Conservation (phyloP, 106 monocot species). For the Phalaenopsis aphrodite region DNA sequence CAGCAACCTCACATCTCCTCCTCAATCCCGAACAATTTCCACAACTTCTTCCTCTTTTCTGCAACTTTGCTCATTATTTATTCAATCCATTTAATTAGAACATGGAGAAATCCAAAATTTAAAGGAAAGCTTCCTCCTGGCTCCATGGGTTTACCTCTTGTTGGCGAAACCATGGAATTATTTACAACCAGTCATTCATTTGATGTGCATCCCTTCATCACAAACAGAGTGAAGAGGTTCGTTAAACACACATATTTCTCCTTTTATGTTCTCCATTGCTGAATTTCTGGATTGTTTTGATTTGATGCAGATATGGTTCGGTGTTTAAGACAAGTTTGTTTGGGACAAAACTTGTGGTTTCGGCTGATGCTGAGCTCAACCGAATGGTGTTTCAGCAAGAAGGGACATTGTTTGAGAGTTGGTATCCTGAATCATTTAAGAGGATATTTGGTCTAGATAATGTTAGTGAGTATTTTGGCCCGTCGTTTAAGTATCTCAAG, state of each 20-base stretch:
- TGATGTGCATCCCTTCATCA: slow-evolving; percentile 35
- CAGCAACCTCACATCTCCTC: background rate
- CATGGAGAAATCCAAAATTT: slow-evolving; percentile 31
- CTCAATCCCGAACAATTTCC: background rate
- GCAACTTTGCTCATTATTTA: background rate
- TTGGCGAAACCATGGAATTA: slow-evolving; percentile 38
- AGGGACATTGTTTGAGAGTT: slow-evolving; percentile 43
- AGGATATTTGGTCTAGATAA: slow-evolving; percentile 44
- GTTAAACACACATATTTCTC: background rate
- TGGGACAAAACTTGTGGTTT: slow-evolving; percentile 32
- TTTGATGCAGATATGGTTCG: slow-evolving; percentile 22
- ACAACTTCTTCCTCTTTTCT: background rate
- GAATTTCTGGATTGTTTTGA: background rate
- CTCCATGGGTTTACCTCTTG: slow-evolving; percentile 32
- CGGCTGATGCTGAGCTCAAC: slow-evolving; percentile 33
- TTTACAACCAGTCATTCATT: slow-evolving; percentile 23
- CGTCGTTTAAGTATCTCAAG: slow-evolving; percentile 48
- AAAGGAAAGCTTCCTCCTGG: slow-evolving; percentile 31
- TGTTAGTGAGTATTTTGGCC: slow-evolving; percentile 34
- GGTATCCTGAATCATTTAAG: slow-evolving; percentile 47
- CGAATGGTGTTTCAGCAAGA: slow-evolving; percentile 40
- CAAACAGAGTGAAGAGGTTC: slow-evolving; percentile 27
- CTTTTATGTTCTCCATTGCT: background rate
- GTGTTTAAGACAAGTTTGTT: slow-evolving; percentile 51
- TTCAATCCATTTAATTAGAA: slow-evolving; percentile 6